Evolutionary conservation across 441 rosid species (phyloP), one percentile per base, ranked within the genome.

Genomic region (Jatropha podagrica): DNA sequence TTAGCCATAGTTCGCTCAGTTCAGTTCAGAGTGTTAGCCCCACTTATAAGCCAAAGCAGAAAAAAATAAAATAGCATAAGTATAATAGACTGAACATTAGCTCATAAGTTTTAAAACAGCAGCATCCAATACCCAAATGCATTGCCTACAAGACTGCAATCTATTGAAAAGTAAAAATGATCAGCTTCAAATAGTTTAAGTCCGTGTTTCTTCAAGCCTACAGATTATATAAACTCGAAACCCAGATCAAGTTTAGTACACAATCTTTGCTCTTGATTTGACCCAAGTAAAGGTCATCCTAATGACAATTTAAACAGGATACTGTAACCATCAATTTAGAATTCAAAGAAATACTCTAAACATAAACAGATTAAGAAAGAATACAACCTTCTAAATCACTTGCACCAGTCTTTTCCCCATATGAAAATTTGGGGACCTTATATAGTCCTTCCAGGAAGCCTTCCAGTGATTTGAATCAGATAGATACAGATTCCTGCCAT

Each of bases 321-420:
- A 59, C 66, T 70, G 20, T 18, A 63, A 46, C 74, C 46, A 51
- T 76, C 42, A 69, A 73, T 71, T 71, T 76, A 71, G 70, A 77
- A 74, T 55, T 44, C 18, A 75, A 60, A 17, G 26, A 52, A 73
- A 49, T 13, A 64, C 12, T 32, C 46, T 69, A 65, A 77, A 67
- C 76, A 68, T 77, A 51, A 68, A 73, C 78, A 71, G 62, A 51
- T 52, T 61, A 51, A 46, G 70, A 68, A 59, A 55, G 58, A 56
- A 65, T 52, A 52, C 37, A 69, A 67, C 76, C 71, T 69, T 64
- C 74, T 75, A 8, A 37, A 46, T 58, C 71, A 59, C 62, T 69
- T 41, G 76, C 78, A 66, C 49, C 68, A 59, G 52, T 71, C 73
- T 46, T 70, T 78, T 58, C 60, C 68, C 74, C 69, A 42, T 7